Evolutionary conservation across 2,329 filamentous ascomycete species (phyloP).

Genomic region (Aspergillus fumigatus): DNA sequence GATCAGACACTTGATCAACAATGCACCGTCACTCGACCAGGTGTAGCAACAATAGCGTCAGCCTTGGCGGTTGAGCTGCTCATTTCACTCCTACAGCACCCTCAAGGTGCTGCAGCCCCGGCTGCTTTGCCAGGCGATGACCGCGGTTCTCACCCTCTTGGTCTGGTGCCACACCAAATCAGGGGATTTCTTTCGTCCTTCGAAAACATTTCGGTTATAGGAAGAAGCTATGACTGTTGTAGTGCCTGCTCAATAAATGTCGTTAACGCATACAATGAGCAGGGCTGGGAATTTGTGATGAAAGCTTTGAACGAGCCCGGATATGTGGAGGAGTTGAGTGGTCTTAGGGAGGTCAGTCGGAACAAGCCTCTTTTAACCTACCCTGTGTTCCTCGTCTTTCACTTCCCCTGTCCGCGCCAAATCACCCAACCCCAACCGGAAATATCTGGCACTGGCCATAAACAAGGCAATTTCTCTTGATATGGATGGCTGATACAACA

Average conservation of each 20-base stretch:
- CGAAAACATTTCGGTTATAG: conserved; percentile 53
- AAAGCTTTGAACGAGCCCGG: conserved; percentile 57
- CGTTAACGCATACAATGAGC: conserved; percentile 47
- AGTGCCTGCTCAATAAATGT: conserved; percentile 58
- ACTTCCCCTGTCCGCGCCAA: background rate
- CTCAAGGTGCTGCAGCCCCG: conserved; percentile 46
- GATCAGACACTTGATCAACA: conserved; percentile 96
- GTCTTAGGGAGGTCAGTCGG: conserved; percentile 50
- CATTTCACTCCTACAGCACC: conserved; percentile 82
- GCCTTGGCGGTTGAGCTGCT: conserved; percentile 86
- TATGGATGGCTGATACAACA: conserved; percentile 15
- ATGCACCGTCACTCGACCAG: conserved; percentile 93
- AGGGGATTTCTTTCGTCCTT: conserved; percentile 60
- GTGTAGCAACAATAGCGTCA: conserved; percentile 87
- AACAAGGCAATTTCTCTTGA: background rate
- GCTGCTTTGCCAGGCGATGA: conserved; percentile 30
- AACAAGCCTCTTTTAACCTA: background rate
- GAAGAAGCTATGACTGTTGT: conserved; percentile 57
- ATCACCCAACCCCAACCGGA: background rate
- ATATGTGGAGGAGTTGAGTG: conserved; percentile 61
- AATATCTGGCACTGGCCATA: background rate
- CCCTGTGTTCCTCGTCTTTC: background rate
- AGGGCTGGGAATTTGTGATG: conserved; percentile 59
- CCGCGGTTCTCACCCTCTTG: conserved; percentile 42
- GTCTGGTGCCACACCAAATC: conserved; percentile 58